A percentile compares a stretch with the other conserved stretches of the same genome.
Evolutionary conservation across 768 basidiomycete species (phyloP).

Genomic region (Suillus spraguei): DNA sequence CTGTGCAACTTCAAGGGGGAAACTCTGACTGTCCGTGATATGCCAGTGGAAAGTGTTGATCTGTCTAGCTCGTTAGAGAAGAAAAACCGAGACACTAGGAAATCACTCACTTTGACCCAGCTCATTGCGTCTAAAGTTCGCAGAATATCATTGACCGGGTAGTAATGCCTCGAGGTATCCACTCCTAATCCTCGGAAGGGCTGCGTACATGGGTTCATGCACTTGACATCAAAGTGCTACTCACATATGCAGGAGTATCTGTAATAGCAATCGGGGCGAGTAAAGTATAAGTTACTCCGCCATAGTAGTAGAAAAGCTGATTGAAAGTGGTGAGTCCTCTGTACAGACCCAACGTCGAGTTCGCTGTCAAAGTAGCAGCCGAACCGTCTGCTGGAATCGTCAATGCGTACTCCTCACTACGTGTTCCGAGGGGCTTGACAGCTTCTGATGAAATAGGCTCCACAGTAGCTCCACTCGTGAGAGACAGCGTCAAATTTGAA

Average conservation of each 20-base stretch:
- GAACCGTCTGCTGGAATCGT: constrained; percentile 39
- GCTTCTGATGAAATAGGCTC: constrained; percentile 39
- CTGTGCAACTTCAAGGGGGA: constrained; percentile 44
- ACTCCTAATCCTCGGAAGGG: constrained; percentile 45
- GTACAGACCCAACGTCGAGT: constrained; percentile 50
- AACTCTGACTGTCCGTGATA: constrained; percentile 52
- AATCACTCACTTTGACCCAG: constrained; percentile 56
- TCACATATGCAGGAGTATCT: constrained; percentile 52
- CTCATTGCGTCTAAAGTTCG: constrained; percentile 78
- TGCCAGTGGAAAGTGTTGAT: constrained; percentile 54
- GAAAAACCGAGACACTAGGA: not conserved
- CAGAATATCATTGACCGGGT: constrained; percentile 53
- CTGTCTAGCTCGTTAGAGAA: constrained; percentile 22
- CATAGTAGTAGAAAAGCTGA: constrained; percentile 52
- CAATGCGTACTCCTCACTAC: constrained; percentile 50
- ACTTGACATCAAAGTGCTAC: constrained; percentile 17
- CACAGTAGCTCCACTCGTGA: constrained; percentile 20
- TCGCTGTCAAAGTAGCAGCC: constrained; percentile 42
- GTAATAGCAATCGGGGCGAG: constrained; percentile 42
- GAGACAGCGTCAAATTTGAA: constrained; percentile 28
- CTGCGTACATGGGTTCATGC: constrained; percentile 14
- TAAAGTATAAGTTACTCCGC: constrained; percentile 38
- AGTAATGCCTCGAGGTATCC: constrained; percentile 50
- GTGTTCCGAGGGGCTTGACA: constrained; percentile 32
- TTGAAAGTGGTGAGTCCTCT: constrained; percentile 59